These are phyloP conservation scores for Metschnikowia orientalis DNA, from an alignment of 805 yeast genomes.

Conservation along the genomic window DNA sequence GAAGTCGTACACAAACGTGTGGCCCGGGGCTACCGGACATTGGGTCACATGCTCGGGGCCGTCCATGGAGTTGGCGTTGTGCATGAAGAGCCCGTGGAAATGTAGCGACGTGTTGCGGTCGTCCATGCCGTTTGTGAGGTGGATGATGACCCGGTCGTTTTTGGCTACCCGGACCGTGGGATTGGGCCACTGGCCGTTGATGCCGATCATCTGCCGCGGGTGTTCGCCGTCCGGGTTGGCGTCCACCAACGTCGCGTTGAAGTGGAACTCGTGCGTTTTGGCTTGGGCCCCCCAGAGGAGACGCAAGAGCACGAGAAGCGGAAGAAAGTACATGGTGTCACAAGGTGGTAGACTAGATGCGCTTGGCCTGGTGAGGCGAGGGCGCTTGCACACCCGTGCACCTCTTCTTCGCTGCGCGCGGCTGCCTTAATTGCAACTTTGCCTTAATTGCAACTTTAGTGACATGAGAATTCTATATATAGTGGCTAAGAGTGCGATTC, in stretches of 20 bases:
- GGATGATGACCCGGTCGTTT: conserved; percentile 39
- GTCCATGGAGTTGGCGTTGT: conserved; percentile 38
- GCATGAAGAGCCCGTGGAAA: conserved; percentile 44
- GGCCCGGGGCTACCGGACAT: conserved; percentile 42
- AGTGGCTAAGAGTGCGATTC: too few relatives aligned
- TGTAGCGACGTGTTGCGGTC: conserved; percentile 39
- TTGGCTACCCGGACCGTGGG: conserved; percentile 36
- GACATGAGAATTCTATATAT: too few relatives aligned
- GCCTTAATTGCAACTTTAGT: too few relatives aligned
- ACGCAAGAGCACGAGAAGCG: conserved; percentile 4
- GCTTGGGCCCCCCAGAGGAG: conserved; percentile 14
- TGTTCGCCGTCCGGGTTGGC: conserved; percentile 57
- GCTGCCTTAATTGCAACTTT: too few relatives aligned
- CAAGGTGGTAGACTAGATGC: background rate
- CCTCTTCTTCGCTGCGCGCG: background rate
- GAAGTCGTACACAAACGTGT: conserved; percentile 36
- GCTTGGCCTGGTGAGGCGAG: background rate
- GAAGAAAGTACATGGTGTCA: too few relatives aligned
- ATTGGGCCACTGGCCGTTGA: conserved; percentile 48
- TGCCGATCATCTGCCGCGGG: conserved; percentile 51
- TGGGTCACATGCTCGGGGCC: conserved; percentile 46
- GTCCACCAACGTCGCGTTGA: conserved; percentile 33
- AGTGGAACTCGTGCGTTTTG: conserved; percentile 31
- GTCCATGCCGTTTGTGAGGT: conserved; percentile 30
- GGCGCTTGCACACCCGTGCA: conserved; percentile 1